Base-by-base conservation (phyloP, 2,329 filamentous ascomycete species). In the Plenodomus lindquistii region DNA sequence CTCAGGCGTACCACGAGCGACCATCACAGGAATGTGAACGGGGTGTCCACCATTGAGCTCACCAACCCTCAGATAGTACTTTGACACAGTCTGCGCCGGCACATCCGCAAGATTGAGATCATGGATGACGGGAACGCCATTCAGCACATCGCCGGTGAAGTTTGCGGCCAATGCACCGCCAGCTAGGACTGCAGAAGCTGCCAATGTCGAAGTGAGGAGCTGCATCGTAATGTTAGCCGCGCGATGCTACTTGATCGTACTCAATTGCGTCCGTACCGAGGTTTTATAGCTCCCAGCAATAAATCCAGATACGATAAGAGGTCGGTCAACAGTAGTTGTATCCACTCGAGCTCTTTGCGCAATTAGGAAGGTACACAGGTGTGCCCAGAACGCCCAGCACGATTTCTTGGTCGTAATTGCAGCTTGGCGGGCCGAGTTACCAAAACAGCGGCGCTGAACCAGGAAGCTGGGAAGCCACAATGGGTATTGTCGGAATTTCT, bases 11-110 rank as follows among this genome's bases (percentile, higher is more conserved):
- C 71, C 72, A 10, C 71, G 64, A 17, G 71, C 71, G 7, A 73
- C 70, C 46, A 73, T 65, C 0, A 74, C 62, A 2, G 72, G 71
- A 9, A 74, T 62, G 40, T 73, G 68, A 13, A 73, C 66, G 2
- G 66, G 57, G 9, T 66, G 55, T n/a, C 71, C 72, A 21, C 70
- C 70, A 62, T 73, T 71, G 46, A 72, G 61, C 40, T 72, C 69
- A 4, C 67, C 69, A 17, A 70, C 70, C 20, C 70, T 64, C 34
- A 74, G 54, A 53, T 71, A 73, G 53, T 71, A 73, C 31, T 66
- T 63, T 1, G 69, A 69, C 3, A 74, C 60, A 3, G 65, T 63
- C 44, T 66, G 65, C n/a, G 65, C 48, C 1, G 72, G 72, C 4
- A 73, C 65, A 39, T 73, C 64, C 4, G 62, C 60, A 29, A 74